Evolutionary conservation across 2,329 filamentous ascomycete species (phyloP).

Genomic region (Exserohilum rostratum): DNA sequence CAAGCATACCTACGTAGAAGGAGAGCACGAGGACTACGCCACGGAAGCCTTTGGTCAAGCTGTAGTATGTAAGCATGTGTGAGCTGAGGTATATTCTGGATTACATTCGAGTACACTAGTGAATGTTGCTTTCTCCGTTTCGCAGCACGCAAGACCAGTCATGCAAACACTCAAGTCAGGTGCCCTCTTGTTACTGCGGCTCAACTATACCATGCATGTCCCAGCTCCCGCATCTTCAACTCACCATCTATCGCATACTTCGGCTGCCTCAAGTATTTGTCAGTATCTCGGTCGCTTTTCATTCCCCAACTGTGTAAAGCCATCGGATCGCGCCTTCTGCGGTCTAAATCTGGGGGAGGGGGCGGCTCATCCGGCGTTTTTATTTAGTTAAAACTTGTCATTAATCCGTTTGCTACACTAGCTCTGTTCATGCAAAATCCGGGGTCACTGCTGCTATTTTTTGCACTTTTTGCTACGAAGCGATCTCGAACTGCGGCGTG

Average conservation of each 20-base stretch:
- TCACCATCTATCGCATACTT: not conserved
- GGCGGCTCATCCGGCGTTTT: not conserved
- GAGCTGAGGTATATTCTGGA: not conserved
- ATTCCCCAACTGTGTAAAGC: not conserved
- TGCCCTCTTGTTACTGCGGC: not conserved
- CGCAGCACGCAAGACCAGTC: not conserved
- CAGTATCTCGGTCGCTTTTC: not conserved
- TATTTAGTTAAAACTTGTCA: not conserved
- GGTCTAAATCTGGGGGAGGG: not conserved
- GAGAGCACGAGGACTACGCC: not conserved
- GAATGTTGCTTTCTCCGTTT: not conserved
- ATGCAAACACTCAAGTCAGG: not conserved
- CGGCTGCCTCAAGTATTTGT: not conserved
- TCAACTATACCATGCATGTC: conserved; percentile 5
- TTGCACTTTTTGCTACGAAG: conserved; percentile 14
- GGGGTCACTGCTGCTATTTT: not conserved
- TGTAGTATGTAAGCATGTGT: not conserved
- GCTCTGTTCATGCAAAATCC: not conserved
- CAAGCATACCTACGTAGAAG: not conserved
- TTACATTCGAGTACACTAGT: not conserved
- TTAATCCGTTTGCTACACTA: not conserved
- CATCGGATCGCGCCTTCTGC: not conserved
- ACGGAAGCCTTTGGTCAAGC: not conserved
- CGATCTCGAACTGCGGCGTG: conserved; percentile 74
- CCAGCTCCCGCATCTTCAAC: not conserved